Evolutionary conservation across 2,329 filamentous ascomycete species (phyloP), one percentile per base, ranked within the genome.

Genomic region (Botryotinia globosa): DNA sequence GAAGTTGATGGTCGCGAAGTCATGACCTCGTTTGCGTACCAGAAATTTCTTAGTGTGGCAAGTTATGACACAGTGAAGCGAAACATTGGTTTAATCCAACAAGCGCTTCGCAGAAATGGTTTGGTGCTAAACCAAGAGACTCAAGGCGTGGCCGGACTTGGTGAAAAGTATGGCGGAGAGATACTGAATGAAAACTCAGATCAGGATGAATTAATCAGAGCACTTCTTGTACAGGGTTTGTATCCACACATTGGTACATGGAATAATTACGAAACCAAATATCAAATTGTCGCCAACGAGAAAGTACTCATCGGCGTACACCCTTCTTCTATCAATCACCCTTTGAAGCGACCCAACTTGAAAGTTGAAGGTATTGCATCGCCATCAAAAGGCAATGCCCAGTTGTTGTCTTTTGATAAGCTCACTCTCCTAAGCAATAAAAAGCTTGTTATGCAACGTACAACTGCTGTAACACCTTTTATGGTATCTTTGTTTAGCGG

Each of bases 121-220:
- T n/a, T 66, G 20, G 37, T 69, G 39, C 6, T 25, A 42, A 62
- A 62, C n/a, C 12, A 6, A 25, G 6, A 51, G 29, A 25, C 32
- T 22, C 25, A 44, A 29, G 34, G 10, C 18, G n/a, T 22, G 42
- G 71, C 42, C 59, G 69, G 42, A 74, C 75, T 34, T n/a, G 61
- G 48, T 32, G 5, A 6, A 45, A 32, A 72, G 44, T 81, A 81
- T 63, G 82, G 83, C 7, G 79, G 79, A 42, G 58, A 74, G 1
- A 69, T 72, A 6, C 76, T 86, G 45, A 87, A 88, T 72, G 75
- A 79, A 42, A 85, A 87, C 76, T 84, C 85, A 5, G 72, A 80
- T 48, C 83, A 83, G 56, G 72, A 79, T 1, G 77, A 80, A 1
- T 80, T 88, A 39, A 80, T 87, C 71, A 86, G 85, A 73, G 82